phyloP scores from a whole-genome alignment of 2,329 filamentous ascomycete species.

The Aureobasidium sp. region DNA sequence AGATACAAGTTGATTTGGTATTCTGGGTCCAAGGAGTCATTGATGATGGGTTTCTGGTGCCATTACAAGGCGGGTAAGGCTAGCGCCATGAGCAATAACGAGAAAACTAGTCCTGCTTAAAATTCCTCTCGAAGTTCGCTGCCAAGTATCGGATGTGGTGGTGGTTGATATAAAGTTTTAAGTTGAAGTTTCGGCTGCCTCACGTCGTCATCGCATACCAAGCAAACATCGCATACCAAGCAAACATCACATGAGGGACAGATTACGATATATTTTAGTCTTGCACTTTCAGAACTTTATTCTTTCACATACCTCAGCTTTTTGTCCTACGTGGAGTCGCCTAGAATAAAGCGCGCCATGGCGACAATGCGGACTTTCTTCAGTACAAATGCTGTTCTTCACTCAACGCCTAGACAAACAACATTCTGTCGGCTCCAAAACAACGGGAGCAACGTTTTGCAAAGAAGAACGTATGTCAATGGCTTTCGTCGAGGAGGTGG shows the following conservation, averaged over 20 bases:
- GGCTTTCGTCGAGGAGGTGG: neutral
- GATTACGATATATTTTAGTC: neutral
- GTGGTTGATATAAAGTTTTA: neutral
- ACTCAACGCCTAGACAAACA: neutral
- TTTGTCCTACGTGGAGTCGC: too few species aligned
- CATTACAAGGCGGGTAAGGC: neutral
- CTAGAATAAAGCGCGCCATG: neutral
- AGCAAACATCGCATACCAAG: neutral
- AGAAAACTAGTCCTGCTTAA: neutral
- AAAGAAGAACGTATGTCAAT: neutral
- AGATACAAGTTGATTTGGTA: neutral
- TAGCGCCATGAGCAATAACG: neutral
- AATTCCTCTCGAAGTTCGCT: too few species aligned
- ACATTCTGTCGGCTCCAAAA: neutral
- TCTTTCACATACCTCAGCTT: neutral
- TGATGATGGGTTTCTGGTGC: neutral
- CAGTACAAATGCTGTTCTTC: neutral
- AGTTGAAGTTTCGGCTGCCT: neutral
- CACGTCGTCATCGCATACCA: neutral
- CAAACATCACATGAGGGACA: neutral
- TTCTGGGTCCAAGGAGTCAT: neutral
- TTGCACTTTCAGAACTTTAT: neutral
- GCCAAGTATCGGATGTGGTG: neutral
- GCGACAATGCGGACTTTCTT: neutral
- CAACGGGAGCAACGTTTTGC: neutral